Conservation (phyloP, 495 filamentous ascomycete species). For the Cercophora sp. region DNA sequence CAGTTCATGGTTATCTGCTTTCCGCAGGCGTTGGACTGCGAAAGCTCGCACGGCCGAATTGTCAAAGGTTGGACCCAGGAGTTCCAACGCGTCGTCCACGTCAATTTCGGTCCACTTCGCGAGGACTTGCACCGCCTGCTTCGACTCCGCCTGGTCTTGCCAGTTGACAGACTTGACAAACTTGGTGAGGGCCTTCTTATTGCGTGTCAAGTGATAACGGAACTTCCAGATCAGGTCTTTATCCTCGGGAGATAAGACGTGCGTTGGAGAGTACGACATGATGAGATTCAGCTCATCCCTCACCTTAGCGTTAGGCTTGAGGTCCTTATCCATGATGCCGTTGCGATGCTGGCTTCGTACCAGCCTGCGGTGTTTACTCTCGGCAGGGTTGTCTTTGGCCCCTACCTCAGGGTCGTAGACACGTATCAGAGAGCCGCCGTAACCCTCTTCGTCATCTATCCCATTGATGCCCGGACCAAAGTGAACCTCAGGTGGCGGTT, state of each 20-base stretch:
- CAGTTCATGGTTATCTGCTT: conserved; percentile 91
- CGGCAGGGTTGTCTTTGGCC: conserved; percentile 83
- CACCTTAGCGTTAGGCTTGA: conserved; percentile 95
- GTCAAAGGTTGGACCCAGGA: conserved; percentile 87
- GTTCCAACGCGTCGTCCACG: conserved; percentile 91
- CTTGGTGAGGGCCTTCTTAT: conserved; percentile 93
- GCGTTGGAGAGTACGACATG: conserved; percentile 88
- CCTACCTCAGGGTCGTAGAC: conserved; percentile 95
- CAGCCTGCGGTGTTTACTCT: conserved; percentile 89
- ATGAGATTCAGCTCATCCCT: conserved; percentile 90
- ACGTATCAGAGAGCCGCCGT: conserved; percentile 60
- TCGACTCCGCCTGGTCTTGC: conserved; percentile 79
- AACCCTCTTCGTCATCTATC: conserved; percentile 49
- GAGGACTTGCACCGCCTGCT: conserved; percentile 84
- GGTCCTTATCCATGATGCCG: conserved; percentile 83
- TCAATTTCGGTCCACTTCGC: conserved; percentile 96
- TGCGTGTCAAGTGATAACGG: conserved; percentile 83
- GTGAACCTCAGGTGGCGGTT: conserved; percentile 76
- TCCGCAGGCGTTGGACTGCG: conserved; percentile 85
- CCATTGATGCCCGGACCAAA: conserved; percentile 79
- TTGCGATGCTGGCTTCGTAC: conserved; percentile 86
- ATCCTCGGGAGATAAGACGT: conserved; percentile 79
- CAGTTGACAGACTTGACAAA: conserved; percentile 97
- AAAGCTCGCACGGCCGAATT: conserved; percentile 85
- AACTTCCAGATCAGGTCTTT: conserved; percentile 98